phyloP scores from a whole-genome alignment of 179 eudicot genomes.

The Patellifolia procumbens region DNA sequence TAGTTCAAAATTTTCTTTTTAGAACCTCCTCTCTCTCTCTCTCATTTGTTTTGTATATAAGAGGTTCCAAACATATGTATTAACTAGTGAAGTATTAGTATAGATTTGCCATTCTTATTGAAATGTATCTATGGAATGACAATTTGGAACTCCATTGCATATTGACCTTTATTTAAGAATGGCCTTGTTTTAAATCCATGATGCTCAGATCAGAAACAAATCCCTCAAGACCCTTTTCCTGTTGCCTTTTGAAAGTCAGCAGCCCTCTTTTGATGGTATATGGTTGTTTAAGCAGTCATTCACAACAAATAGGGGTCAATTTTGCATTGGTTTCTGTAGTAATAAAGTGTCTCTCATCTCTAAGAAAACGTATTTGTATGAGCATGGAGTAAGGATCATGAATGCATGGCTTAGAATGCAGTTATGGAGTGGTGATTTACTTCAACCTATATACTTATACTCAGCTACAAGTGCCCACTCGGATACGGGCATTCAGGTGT shows the following conservation, averaged over 20 bases:
- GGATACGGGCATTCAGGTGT: too few species aligned
- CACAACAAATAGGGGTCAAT: not conserved
- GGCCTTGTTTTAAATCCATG: not conserved
- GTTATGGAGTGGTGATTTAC: too few species aligned
- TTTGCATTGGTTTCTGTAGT: not conserved
- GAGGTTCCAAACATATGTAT: too few species aligned
- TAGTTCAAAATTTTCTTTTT: too few species aligned
- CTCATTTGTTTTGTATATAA: too few species aligned
- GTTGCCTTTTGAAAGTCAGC: not conserved
- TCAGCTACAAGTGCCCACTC: too few species aligned
- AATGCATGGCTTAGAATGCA: not conserved
- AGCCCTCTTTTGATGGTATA: not conserved
- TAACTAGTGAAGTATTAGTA: too few species aligned
- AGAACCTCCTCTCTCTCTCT: too few species aligned
- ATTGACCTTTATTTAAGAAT: not conserved
- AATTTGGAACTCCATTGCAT: too few species aligned
- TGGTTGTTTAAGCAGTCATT: not conserved
- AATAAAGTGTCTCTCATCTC: not conserved
- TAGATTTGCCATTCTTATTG: too few species aligned
- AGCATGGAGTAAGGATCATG: not conserved
- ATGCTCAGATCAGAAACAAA: not conserved
- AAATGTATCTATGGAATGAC: too few species aligned
- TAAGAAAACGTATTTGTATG: not conserved
- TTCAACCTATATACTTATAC: too few species aligned
- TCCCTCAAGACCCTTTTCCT: not conserved